These are phyloP conservation scores for Bacidia rubella DNA, from an alignment of 495 filamentous ascomycete species.

Conservation along the genomic window DNA sequence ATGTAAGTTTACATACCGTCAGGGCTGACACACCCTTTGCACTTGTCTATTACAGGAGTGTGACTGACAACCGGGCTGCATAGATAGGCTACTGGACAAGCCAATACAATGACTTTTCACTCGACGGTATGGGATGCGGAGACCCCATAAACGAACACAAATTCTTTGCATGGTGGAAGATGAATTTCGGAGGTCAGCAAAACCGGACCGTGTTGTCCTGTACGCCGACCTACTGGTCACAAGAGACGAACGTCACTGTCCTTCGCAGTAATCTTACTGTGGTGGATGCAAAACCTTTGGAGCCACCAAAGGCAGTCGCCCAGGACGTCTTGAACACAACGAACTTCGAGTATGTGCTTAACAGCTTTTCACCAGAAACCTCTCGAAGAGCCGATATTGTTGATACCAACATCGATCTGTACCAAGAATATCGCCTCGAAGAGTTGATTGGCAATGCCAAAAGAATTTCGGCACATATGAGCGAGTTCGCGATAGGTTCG, in stretches of 20 bases:
- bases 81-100: background rate
- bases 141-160: background rate
- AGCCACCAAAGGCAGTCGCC: background rate
- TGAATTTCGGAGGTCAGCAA: background rate
- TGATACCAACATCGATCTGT: background rate
- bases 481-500: background rate
- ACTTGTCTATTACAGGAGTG: background rate
- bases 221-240: background rate
- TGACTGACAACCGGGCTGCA: background rate
- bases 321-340: background rate
- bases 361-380: background rate
- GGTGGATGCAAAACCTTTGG: background rate
- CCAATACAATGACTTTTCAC: background rate
- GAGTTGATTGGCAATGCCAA: background rate
- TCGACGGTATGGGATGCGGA: background rate
- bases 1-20: background rate
- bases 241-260: background rate
- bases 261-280: background rate
- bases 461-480: background rate
- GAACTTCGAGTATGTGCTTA: background rate
- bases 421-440: background rate
- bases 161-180: background rate
- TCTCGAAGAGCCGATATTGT: background rate
- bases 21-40: too few relatives aligned
- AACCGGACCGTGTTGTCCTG: background rate